Evolutionary conservation across 2,329 filamentous ascomycete species (phyloP).

Genomic region (Cyclaneusma minus): DNA sequence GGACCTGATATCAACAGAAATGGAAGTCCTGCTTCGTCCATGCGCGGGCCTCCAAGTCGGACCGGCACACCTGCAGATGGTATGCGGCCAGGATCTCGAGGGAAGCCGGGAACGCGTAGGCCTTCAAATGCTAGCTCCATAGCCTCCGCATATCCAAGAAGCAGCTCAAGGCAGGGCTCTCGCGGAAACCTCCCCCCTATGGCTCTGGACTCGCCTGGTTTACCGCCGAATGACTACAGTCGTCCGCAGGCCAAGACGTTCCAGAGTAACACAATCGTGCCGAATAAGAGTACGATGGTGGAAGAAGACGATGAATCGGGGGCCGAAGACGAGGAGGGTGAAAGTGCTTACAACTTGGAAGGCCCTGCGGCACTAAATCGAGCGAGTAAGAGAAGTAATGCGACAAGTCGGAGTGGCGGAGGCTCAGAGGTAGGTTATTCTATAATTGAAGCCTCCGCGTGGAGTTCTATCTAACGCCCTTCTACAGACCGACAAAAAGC

Average conservation of each 20-base stretch:
- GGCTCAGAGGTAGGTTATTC: conserved; percentile 22
- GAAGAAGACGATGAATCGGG: conserved; percentile 75
- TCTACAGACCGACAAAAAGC: conserved; percentile 46
- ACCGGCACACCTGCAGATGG: conserved; percentile 46
- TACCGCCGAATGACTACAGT: conserved; percentile 49
- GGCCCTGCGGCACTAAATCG: conserved; percentile 16
- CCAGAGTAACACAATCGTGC: conserved; percentile 90
- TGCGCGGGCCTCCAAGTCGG: conserved; percentile 42
- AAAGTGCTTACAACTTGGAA: conserved; percentile 52
- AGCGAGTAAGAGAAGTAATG: conserved; percentile 21
- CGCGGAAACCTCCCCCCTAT: conserved; percentile 31
- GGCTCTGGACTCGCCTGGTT: conserved; percentile 44
- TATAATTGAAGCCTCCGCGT: conserved; percentile 3
- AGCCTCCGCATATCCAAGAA: conserved; percentile 22
- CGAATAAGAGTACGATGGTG: conserved; percentile 94
- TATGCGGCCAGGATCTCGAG: conserved; percentile 27
- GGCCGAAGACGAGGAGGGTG: conserved; percentile 65
- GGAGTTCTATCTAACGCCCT: too few relatives aligned
- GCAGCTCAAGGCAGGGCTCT: conserved; percentile 18
- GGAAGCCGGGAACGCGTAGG: conserved; percentile 25
- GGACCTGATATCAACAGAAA: conserved; percentile 51
- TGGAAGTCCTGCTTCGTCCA: conserved; percentile 51
- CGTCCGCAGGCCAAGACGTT: conserved; percentile 77
- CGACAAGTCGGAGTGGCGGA: conserved; percentile 24
- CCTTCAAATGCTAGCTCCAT: conserved; percentile 44